Base-by-base conservation (phyloP, 345 rosid species). In the Geranium brycei region DNA sequence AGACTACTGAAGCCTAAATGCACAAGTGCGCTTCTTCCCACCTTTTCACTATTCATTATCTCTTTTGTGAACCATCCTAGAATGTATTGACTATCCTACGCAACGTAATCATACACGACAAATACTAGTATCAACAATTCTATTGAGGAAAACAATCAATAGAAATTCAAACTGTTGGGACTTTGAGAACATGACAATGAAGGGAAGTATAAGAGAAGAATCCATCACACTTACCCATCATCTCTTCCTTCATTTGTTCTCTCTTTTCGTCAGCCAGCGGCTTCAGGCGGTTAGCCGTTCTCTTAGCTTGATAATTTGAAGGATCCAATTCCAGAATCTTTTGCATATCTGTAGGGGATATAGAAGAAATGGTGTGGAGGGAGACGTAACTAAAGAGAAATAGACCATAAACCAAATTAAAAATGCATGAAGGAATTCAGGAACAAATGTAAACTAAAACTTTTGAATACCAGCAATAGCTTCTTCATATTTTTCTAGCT, bases 231-330 rank as follows among this genome's bases (percentile, higher is more conserved):
- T 78, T 78, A 93, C 99, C 87, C 62, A 90, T 79, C 91, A 90
- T 91, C 82, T 93, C 99, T 71, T 90, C 96, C 82, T 93, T 93
- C 99, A 93, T 85, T 76, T 88, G 90, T 77, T 90, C 97, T 73
- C 91, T 77, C 76, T 93, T 88, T 64, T 81, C 91, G 0, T 85
- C 97, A 73, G 97, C 97, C 63, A 91, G 71, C 57, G 97, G 97
- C 71, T 88, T 90, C 84, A 93, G 75, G 7, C 84, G 83, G 40
- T 67, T 62, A 68, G 88, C 87, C 30, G 87, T 60, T 78, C 71
- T 91, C 75, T 72, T 82, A 57, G 91, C 89, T 69, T 83, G 96
- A 51, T 79, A 83, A 74, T 88, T 87, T 56, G 88, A 77, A 58
- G 97, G 88, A 71, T 93, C 95, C 68, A 85, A 71, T 71, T 93